A percentile compares a stretch with the other conserved stretches of the same genome.
Evolutionary conservation across 805 yeast genomes (phyloP).

Genomic region (Sugiyamaella marilandica): DNA sequence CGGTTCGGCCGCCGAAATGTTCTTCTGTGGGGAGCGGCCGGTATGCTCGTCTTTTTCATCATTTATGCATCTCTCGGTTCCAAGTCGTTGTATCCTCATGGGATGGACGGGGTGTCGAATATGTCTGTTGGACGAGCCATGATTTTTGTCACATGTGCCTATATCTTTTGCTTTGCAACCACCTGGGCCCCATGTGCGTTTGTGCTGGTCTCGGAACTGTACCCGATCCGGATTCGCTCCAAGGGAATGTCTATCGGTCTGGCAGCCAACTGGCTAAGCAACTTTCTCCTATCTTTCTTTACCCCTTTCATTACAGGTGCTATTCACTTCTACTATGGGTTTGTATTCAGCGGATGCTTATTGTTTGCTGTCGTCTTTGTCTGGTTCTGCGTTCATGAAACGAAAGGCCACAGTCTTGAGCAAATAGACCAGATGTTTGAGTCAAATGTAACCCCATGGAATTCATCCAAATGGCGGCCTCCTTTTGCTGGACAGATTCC

Average conservation of each 20-base stretch:
- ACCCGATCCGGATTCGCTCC: slow-evolving; percentile 54
- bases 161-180: slow-evolving; percentile 47
- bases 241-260: slow-evolving; percentile 56
- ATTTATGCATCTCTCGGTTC: slow-evolving; percentile 47
- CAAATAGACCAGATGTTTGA: slow-evolving; percentile 67
- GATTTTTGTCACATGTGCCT: slow-evolving; percentile 52
- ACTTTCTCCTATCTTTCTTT: slow-evolving; percentile 59
- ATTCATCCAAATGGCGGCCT: slow-evolving; percentile 32
- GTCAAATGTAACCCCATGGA: slow-evolving; percentile 42
- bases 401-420: slow-evolving; percentile 76
- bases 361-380: slow-evolving; percentile 59
- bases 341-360: slow-evolving; percentile 58
- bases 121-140: slow-evolving; percentile 46
- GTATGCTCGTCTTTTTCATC: slow-evolving; percentile 49
- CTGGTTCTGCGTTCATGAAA: slow-evolving; percentile 68
- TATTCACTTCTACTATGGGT: slow-evolving; percentile 66
- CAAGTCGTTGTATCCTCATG: slow-evolving; percentile 37
- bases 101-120: slow-evolving; percentile 27
- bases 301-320: slow-evolving; percentile 61
- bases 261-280: slow-evolving; percentile 41
- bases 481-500: not conserved
- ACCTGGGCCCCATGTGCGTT: slow-evolving; percentile 65
- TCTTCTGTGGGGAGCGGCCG: slow-evolving; percentile 43
- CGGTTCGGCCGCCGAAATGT: slow-evolving; percentile 47
- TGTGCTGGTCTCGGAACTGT: slow-evolving; percentile 65